These are phyloP conservation scores for Rhodamnia argentea DNA, from an alignment of 345 rosid genomes.

Conservation along the genomic window DNA sequence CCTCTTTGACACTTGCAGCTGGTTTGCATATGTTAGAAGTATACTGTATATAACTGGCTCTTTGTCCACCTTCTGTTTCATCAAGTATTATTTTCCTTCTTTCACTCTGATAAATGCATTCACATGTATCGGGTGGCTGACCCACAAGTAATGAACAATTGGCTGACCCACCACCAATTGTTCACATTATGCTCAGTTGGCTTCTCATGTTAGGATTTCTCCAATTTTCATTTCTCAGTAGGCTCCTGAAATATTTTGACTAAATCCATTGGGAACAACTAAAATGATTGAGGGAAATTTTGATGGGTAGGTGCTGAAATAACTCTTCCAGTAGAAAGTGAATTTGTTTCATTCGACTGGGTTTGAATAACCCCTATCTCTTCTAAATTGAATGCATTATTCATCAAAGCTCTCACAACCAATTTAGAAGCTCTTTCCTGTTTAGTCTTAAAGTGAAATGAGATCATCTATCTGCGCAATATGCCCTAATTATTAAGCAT, in stretches of 20 bases:
- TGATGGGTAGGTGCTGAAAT: neutral
- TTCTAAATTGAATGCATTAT: neutral
- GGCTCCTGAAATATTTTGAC: neutral
- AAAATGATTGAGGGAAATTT: neutral
- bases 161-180: neutral
- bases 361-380: neutral
- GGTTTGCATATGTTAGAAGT: neutral
- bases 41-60: neutral
- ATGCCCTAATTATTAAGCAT: neutral
- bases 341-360: neutral
- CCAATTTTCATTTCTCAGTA: neutral
- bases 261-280: neutral
- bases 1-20: neutral
- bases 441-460: neutral
- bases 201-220: neutral
- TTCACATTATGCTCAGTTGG: neutral
- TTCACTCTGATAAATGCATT: neutral
- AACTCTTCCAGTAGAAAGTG: neutral
- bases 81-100: neutral
- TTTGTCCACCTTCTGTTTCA: neutral
- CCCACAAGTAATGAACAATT: neutral
- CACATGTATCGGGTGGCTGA: neutral
- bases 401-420: neutral
- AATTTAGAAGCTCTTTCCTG: neutral
- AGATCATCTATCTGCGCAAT: neutral